These are phyloP conservation scores for Suhomyces bokatorum DNA, from an alignment of 1,139 yeast genomes.

Conservation along the genomic window DNA sequence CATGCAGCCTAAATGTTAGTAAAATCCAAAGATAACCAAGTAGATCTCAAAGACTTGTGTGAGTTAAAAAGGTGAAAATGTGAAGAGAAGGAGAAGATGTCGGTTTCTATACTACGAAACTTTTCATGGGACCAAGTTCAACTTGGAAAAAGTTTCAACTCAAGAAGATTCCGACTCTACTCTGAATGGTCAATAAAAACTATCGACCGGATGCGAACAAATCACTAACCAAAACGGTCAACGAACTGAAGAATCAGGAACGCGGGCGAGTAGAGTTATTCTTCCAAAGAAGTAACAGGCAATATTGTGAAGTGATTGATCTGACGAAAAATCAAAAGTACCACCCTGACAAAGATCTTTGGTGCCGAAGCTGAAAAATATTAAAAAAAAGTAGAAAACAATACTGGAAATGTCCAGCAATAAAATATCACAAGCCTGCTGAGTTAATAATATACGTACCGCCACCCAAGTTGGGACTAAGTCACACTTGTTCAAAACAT, in stretches of 20 bases:
- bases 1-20: conserved; percentile 91
- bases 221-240: conserved; percentile 50
- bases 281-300: conserved; percentile 99
- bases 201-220: conserved; percentile 40
- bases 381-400: conserved; percentile 7
- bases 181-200: conserved; percentile 47
- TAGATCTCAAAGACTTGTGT: not conserved
- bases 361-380: conserved; percentile 25
- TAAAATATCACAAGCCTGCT: conserved; percentile 6
- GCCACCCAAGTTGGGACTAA: conserved; percentile 99
- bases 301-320: conserved; percentile 37
- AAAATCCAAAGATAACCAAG: conserved; percentile 16
- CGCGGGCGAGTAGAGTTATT: conserved; percentile 60
- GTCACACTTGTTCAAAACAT: conserved; percentile 95
- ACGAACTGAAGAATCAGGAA: conserved; percentile 28
- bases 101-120: conserved; percentile 77
- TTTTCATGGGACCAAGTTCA: conserved; percentile 24
- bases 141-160: conserved; percentile 55
- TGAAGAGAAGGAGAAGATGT: conserved; percentile 34
- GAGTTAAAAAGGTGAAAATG: conserved; percentile 4
- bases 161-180: conserved; percentile 54
- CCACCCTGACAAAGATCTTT: conserved; percentile 77
- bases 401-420: conserved; percentile 5
- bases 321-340: conserved; percentile 25
- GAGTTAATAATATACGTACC: conserved; percentile 60